These are phyloP conservation scores for Aureobasidium sp. DNA, from an alignment of 2,329 filamentous ascomycete species.

Conservation along the genomic window DNA sequence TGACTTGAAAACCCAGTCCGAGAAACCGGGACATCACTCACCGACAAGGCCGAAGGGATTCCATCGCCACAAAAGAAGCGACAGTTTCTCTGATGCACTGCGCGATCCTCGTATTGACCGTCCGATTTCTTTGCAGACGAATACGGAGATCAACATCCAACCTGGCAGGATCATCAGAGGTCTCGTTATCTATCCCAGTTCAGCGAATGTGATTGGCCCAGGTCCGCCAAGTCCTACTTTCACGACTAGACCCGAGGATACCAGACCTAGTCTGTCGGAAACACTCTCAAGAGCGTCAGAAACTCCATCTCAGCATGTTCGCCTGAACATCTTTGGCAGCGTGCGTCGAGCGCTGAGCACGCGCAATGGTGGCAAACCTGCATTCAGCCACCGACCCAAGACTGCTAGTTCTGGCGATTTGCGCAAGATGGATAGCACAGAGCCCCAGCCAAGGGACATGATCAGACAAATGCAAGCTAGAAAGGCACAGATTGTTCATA, in stretches of 20 bases:
- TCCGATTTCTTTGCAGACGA: constrained; percentile 30
- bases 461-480: constrained; percentile 18
- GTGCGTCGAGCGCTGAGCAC: constrained; percentile 68
- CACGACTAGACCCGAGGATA: not conserved
- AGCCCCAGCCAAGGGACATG: constrained; percentile 4
- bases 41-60: constrained; percentile 18
- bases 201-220: constrained; percentile 64
- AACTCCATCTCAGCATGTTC: not conserved
- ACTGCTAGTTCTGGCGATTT: constrained; percentile 21
- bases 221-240: constrained; percentile 42
- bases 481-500: constrained; percentile 8
- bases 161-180: constrained; percentile 77
- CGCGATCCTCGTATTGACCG: constrained; percentile 57
- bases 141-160: constrained; percentile 30
- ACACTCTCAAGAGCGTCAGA: not conserved
- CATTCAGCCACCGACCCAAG: constrained; percentile 18
- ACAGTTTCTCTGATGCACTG: constrained; percentile 78
- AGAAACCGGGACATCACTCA: not conserved
- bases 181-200: constrained; percentile 71
- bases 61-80: constrained; percentile 70
- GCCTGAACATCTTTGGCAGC: constrained; percentile 12
- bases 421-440: constrained; percentile 24
- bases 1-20: not conserved
- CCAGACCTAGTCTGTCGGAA: not conserved
- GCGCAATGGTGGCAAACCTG: constrained; percentile 14